Evolutionary conservation across 768 basidiomycete species (phyloP).

Genomic region (Rhizopogon roseolus): DNA sequence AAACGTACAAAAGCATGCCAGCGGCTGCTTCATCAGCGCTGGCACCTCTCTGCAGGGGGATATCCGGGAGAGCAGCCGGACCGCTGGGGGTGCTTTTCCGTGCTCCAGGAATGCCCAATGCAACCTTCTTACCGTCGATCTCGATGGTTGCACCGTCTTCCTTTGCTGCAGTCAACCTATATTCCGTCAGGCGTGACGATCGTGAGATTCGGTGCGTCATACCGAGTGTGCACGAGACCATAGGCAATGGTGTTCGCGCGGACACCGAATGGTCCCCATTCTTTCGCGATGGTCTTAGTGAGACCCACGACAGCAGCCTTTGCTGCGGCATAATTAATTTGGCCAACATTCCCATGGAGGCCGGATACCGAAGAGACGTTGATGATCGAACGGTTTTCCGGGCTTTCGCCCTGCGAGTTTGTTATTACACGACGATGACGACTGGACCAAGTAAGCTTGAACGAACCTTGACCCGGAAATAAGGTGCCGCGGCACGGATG

Average conservation of each 20-base stretch:
- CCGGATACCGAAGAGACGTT: slow-evolving; percentile 84
- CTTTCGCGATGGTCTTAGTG: slow-evolving; percentile 83
- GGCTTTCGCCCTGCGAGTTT: slow-evolving; percentile 40
- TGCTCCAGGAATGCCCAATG: slow-evolving; percentile 70
- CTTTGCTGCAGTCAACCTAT: slow-evolving; percentile 72
- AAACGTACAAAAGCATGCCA: slow-evolving; percentile 69
- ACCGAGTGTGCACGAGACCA: slow-evolving; percentile 76
- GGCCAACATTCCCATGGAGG: slow-evolving; percentile 83
- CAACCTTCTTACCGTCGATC: slow-evolving; percentile 80
- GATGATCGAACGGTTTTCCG: slow-evolving; percentile 69
- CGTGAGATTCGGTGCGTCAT: slow-evolving; percentile 2
- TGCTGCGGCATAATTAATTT: slow-evolving; percentile 77
- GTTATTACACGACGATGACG: background rate
- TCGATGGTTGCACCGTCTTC: slow-evolving; percentile 72
- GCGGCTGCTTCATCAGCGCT: slow-evolving; percentile 74
- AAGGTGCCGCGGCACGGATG: slow-evolving; percentile 77
- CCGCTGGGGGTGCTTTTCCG: slow-evolving; percentile 35
- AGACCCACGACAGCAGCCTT: slow-evolving; percentile 76
- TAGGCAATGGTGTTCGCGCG: slow-evolving; percentile 81
- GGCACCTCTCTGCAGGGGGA: slow-evolving; percentile 68
- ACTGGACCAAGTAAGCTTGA: background rate
- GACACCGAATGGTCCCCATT: slow-evolving; percentile 81
- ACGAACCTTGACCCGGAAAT: slow-evolving; percentile 71
- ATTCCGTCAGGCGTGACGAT: background rate
- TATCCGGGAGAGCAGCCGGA: slow-evolving; percentile 33